A percentile compares a stretch with the other conserved stretches of the same genome.
phyloP scores from a whole-genome alignment of 768 basidiomycete species.

The Collybia sordida region DNA sequence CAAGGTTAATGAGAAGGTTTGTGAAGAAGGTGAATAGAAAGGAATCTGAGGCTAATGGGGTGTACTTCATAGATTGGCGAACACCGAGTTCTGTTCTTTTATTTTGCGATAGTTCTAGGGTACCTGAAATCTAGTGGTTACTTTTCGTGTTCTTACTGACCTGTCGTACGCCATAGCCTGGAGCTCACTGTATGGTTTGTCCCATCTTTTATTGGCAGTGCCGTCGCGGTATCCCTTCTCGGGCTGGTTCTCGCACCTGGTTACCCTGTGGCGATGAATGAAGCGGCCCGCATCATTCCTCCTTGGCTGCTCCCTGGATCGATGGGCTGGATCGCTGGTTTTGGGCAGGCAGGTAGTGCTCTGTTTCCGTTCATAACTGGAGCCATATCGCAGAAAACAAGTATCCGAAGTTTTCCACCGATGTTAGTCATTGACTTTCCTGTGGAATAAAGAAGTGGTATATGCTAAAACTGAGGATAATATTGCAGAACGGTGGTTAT shows the following conservation, averaged over 20 bases:
- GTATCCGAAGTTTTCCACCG: too few relatives aligned
- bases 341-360: conserved; percentile 72
- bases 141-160: too few relatives aligned
- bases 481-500: too few relatives aligned
- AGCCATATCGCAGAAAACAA: conserved; percentile 37
- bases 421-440: too few relatives aligned
- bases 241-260: conserved; percentile 73
- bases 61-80: conserved; percentile 60
- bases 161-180: too few relatives aligned
- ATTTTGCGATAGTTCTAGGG: conserved; percentile 47
- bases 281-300: conserved; percentile 66
- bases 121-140: neutral
- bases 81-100: conserved; percentile 51
- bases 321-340: conserved; percentile 67
- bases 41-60: neutral
- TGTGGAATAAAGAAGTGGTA: too few relatives aligned
- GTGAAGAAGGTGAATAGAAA: neutral
- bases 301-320: conserved; percentile 63
- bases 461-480: too few relatives aligned
- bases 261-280: conserved; percentile 74
- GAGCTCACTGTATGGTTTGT: conserved; percentile 71
- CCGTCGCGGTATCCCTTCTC: conserved; percentile 60
- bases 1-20: conserved; percentile 54
- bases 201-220: conserved; percentile 62
- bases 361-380: conserved; percentile 74